A percentile compares a stretch with the other conserved stretches of the same genome.
These are phyloP conservation scores for Takashimella koratensis DNA, from an alignment of 1,284 basidiomycete genomes.

Conservation along the genomic window DNA sequence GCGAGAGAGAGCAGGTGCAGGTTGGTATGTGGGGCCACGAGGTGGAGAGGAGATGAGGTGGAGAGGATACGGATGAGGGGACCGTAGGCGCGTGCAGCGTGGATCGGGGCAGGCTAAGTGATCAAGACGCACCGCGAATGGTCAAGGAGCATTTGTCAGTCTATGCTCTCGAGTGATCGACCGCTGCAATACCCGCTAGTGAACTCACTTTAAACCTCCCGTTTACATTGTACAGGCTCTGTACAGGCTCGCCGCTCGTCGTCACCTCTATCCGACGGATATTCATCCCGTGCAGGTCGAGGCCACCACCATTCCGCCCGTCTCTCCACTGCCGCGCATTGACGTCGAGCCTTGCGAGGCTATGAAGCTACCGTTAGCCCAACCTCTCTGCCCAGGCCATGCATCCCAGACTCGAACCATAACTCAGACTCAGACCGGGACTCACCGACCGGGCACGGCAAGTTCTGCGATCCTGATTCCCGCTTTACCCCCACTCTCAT, in stretches of 20 bases:
- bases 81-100: conserved; percentile 51
- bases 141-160: no score
- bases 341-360: conserved; percentile 38
- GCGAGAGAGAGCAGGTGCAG: conserved; percentile 53
- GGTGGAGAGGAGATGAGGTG: conserved; percentile 54
- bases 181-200: no score
- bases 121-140: no score
- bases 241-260: background rate
- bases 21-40: conserved; percentile 54
- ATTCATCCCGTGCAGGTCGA: conserved; percentile 33
- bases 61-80: conserved; percentile 63
- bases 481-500: conserved; percentile 45
- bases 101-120: background rate
- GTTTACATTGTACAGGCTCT: background rate
- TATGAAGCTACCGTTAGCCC: conserved; percentile 2
- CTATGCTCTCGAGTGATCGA: no score
- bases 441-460: conserved; percentile 40
- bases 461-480: conserved; percentile 48
- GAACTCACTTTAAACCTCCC: background rate
- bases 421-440: background rate
- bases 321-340: conserved; percentile 35
- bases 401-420: background rate
- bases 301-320: background rate
- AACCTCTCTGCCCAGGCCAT: background rate
- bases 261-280: conserved; percentile 28